Evolutionary conservation across 1,284 basidiomycete species (phyloP).

Genomic region (Puccinia brachypodii): DNA sequence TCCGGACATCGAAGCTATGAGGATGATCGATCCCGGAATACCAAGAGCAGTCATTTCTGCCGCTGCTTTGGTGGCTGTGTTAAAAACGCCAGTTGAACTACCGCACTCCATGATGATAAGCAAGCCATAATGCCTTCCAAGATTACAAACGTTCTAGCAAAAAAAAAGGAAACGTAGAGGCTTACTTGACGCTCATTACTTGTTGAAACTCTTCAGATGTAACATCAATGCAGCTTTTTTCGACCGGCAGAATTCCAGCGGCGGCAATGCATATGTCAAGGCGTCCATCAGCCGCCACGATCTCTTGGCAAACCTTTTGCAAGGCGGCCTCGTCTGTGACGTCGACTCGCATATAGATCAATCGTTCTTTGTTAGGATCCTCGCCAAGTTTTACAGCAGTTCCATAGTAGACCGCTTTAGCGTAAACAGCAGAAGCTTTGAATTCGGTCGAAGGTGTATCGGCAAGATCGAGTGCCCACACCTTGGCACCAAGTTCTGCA

Average conservation of each 20-base stretch:
- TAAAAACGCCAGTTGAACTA: conserved; percentile 74
- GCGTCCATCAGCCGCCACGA: conserved; percentile 59
- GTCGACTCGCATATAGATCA: conserved; percentile 64
- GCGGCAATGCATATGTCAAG: conserved; percentile 74
- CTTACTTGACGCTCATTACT: conserved; percentile 62
- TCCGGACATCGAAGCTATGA: conserved; percentile 83
- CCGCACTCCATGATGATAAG: conserved; percentile 57
- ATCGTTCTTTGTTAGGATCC: conserved; percentile 65
- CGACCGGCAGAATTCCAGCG: conserved; percentile 69
- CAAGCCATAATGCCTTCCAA: no score
- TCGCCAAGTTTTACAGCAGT: conserved; percentile 55
- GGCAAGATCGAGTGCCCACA: conserved; percentile 76
- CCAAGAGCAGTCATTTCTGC: conserved; percentile 71
- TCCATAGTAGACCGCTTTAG: conserved; percentile 61
- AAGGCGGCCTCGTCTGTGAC: conserved; percentile 64
- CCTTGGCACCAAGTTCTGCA: conserved; percentile 73
- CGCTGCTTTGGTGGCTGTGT: conserved; percentile 75
- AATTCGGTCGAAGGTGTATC: conserved; percentile 69
- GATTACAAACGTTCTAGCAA: neutral
- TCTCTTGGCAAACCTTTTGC: conserved; percentile 56
- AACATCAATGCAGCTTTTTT: conserved; percentile 68
- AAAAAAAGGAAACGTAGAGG: neutral
- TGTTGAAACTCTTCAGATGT: conserved; percentile 70
- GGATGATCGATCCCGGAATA: conserved; percentile 73
- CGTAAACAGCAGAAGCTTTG: conserved; percentile 63